Base-by-base conservation (phyloP, 2,329 filamentous ascomycete species). In the Cladosporium colombiae region DNA sequence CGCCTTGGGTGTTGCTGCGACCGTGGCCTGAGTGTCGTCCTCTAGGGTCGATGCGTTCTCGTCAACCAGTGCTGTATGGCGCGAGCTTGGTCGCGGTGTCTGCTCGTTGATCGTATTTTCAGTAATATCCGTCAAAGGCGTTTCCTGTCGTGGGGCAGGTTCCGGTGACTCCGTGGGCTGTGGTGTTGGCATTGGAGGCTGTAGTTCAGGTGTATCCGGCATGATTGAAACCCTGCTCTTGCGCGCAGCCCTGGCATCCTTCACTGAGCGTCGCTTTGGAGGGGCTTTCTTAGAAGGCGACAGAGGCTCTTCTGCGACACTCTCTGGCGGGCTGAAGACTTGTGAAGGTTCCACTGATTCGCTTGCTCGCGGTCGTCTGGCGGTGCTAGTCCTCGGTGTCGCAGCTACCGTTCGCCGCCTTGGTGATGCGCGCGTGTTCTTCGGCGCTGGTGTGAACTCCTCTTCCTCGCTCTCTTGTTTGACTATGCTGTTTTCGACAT, bases 361-460 rank as follows among this genome's bases (percentile, higher is more conserved):
- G 69, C 80, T 73, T 61, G 78, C 81, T 74, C 80, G 77, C 69
- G 85, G 76, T 71, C 81, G 78, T 71, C 83, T 78, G 16, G 40
- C 40, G 65, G 78, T 72, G 2, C 74, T 73, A 16, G 80, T 79
- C 67, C 73, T 78, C 25, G 80, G 82, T 27, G 85, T 82, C 8
- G 84, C 78, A 11, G 81, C 80, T 10, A 83, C 64, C 1, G 72
- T 82, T 73, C 83, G 84, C 66, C 84, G 80, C 69, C 85, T 81
- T n/a, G 85, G 82, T 62, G 85, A 82, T 67, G 88, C 85, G 69
- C 85, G 82, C 35, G 83, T 86, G 56, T 81, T 83, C 66, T 84
- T 85, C 1, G 89, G 85, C 57, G 89, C 90, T 2, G 92, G 92
- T 53, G 90, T 90, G 73, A 93, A 95, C 59, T 96, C 91, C 59